Conservation (phyloP, 2,329 filamentous ascomycete genomes). For the Ophiostoma perfectum region DNA sequence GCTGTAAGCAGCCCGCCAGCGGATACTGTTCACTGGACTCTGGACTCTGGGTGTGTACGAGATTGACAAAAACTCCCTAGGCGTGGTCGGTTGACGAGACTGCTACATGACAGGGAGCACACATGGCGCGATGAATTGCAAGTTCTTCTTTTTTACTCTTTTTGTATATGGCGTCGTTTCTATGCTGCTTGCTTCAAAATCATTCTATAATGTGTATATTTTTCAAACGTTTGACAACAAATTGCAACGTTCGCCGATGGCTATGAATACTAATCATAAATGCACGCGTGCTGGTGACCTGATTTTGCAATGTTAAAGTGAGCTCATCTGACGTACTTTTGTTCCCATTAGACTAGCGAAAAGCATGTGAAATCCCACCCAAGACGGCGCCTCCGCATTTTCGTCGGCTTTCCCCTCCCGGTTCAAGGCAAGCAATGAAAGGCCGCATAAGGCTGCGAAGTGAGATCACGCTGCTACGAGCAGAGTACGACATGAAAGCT, state of each 20-base stretch:
- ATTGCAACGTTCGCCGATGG: too few relatives aligned
- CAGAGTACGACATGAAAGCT: too few relatives aligned
- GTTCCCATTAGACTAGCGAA: not conserved
- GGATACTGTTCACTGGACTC: not conserved
- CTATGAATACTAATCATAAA: too few relatives aligned
- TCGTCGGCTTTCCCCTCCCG: not conserved
- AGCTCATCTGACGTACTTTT: too few relatives aligned
- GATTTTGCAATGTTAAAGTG: too few relatives aligned
- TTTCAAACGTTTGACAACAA: not conserved
- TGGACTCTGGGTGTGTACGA: not conserved
- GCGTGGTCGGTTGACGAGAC: not conserved
- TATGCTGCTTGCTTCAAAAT: not conserved
- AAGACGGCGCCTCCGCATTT: not conserved
- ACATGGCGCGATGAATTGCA: too few relatives aligned
- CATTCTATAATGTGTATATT: not conserved
- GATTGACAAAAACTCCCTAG: not conserved
- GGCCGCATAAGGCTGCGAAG: not conserved
- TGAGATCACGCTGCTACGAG: not conserved
- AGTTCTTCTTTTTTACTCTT: not conserved
- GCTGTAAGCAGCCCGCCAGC: conserved; percentile 45
- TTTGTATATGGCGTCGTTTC: conserved; percentile 7
- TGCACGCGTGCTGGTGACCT: too few relatives aligned
- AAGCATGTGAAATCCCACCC: conserved; percentile 3
- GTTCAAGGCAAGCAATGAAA: too few relatives aligned
- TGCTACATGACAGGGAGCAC: not conserved